A percentile compares a stretch with the other conserved stretches of the same genome.
These are phyloP conservation scores for Xylaria sp. DNA, from an alignment of 2,329 filamentous ascomycete species.

Conservation along the genomic window DNA sequence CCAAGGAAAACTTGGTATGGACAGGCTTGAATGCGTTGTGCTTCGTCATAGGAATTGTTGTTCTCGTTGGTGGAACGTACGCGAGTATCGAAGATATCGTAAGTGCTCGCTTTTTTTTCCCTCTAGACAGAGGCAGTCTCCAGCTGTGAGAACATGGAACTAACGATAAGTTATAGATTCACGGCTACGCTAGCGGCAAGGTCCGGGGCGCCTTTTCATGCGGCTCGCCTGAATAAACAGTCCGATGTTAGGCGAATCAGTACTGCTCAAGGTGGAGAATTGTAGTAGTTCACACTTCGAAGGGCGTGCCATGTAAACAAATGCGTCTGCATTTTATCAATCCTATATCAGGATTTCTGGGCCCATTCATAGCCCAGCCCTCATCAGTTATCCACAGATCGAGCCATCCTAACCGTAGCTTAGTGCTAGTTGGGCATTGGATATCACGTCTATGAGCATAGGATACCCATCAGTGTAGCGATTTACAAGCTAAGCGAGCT, in stretches of 20 bases:
- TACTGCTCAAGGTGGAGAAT: slow-evolving; percentile 10
- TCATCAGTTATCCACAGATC: not conserved
- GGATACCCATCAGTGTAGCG: slow-evolving; percentile 9
- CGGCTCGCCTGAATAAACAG: slow-evolving; percentile 14
- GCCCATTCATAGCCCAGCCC: slow-evolving; percentile 5
- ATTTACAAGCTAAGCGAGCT: slow-evolving; percentile 16
- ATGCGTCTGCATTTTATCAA: not conserved
- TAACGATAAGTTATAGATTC: slow-evolving; percentile 40
- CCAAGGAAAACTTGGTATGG: slow-evolving; percentile 46
- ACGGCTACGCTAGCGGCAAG: slow-evolving; percentile 40
- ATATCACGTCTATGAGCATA: slow-evolving; percentile 12
- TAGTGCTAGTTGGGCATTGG: slow-evolving; percentile 13
- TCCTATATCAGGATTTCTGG: slow-evolving; percentile 2
- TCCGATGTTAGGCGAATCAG: slow-evolving; percentile 5
- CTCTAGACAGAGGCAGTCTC: not conserved
- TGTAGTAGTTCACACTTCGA: slow-evolving; percentile 10
- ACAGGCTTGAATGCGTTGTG: slow-evolving; percentile 42
- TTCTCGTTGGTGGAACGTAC: slow-evolving; percentile 51
- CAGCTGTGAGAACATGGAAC: not conserved
- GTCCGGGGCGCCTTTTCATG: slow-evolving; percentile 45
- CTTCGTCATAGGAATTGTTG: slow-evolving; percentile 49
- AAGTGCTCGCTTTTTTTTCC: slow-evolving; percentile 34
- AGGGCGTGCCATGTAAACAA: slow-evolving; percentile 18
- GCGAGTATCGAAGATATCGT: slow-evolving; percentile 50
- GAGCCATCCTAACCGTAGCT: not conserved